Conservation (phyloP, 139 green algal species). For the Micractinium conductrix region DNA sequence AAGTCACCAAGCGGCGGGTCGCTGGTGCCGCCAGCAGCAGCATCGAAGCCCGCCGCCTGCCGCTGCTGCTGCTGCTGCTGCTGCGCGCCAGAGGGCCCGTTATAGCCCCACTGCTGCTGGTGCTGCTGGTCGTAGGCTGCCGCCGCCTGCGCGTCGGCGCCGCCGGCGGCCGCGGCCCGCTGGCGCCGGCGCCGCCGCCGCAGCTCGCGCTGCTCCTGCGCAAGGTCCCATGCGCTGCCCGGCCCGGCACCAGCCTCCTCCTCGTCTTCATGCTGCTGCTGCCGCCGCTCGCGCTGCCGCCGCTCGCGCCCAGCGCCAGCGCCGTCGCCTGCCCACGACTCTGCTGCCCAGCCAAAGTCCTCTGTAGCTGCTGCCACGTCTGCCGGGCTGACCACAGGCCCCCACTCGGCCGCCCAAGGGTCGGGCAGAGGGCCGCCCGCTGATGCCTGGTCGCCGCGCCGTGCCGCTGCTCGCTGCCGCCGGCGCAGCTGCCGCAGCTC, state of each 20-base stretch:
- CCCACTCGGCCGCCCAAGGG: conserved; percentile 12
- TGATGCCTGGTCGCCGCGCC: not conserved
- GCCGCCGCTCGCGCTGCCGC: not conserved
- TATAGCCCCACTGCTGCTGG: too few species aligned
- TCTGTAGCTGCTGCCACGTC: not conserved
- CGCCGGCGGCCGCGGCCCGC: too few species aligned
- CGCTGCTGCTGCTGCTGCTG: too few species aligned
- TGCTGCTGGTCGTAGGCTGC: not conserved
- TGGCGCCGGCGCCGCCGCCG: not conserved
- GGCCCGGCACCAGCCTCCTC: not conserved
- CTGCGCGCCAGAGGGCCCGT: too few species aligned
- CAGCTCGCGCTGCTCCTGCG: conserved; percentile 9
- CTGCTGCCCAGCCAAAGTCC: conserved; percentile 28
- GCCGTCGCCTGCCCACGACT: conserved; percentile 25
- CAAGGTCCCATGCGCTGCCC: conserved; percentile 24
- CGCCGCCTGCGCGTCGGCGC: not conserved
- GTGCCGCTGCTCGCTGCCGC: not conserved
- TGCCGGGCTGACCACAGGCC: not conserved
- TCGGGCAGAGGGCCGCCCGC: not conserved
- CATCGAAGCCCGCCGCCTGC: not conserved
- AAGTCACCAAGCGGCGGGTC: not conserved
- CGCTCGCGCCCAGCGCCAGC: not conserved
- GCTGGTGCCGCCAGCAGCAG: not conserved
- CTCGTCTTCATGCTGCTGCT: not conserved
- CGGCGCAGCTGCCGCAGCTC: conserved; percentile 11